phyloP scores from a whole-genome alignment of 257 asterid genomes.

The Sherardia arvensis region DNA sequence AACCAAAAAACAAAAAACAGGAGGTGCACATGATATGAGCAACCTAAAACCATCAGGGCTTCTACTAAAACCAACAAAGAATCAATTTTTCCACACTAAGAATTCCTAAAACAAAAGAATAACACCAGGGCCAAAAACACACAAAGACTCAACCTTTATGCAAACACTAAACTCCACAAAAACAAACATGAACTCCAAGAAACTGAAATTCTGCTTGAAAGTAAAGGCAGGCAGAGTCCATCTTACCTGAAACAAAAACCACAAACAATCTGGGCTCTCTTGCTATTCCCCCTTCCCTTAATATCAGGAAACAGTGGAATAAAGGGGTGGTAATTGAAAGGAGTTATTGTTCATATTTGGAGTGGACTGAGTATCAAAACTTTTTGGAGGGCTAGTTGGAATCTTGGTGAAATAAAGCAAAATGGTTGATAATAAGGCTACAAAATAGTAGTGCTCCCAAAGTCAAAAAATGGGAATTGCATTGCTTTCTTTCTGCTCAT shows the following conservation, averaged over 20 bases:
- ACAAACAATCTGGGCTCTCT: conserved; percentile 1
- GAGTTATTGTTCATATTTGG: conserved; percentile 3
- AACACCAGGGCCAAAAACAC: not conserved
- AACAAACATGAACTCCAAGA: not conserved
- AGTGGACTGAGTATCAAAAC: not conserved
- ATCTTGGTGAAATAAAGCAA: conserved; percentile 7
- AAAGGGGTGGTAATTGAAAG: conserved; percentile 4
- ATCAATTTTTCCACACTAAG: not conserved
- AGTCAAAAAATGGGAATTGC: not conserved
- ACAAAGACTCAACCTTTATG: not conserved
- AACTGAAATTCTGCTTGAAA: not conserved
- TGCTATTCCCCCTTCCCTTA: not conserved
- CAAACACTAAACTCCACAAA: not conserved
- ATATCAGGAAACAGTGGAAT: not conserved
- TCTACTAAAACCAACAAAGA: not conserved
- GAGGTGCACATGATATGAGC: not conserved
- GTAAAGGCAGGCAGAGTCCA: not conserved
- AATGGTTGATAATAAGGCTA: not conserved
- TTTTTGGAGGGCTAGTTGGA: not conserved
- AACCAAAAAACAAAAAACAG: not conserved
- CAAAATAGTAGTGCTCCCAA: not conserved
- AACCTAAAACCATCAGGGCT: not conserved
- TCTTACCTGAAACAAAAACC: conserved; percentile 1
- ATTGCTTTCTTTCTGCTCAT: not conserved
- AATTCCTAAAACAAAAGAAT: not conserved